phyloP scores from a whole-genome alignment of 345 rosid species.

The Angophora floribunda region DNA sequence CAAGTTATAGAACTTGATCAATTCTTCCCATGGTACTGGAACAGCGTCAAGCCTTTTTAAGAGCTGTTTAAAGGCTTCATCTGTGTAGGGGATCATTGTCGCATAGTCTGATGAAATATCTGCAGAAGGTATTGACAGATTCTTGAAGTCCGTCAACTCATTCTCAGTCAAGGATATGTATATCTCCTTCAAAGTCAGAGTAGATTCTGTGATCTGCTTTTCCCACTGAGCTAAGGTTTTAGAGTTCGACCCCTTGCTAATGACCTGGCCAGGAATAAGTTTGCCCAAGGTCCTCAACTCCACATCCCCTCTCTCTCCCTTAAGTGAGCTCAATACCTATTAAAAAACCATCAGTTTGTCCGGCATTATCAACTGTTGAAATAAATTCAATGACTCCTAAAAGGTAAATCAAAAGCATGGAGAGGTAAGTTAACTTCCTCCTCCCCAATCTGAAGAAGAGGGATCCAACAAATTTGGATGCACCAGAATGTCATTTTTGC shows the following conservation, averaged over 20 bases:
- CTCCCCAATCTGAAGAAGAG: rapidly evolving
- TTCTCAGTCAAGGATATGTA: neutral
- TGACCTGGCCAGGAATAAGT: neutral
- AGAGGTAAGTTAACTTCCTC: neutral
- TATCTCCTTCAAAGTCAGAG: neutral
- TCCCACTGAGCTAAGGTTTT: rapidly evolving
- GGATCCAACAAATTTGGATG: neutral
- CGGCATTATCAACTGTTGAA: neutral
- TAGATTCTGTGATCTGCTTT: neutral
- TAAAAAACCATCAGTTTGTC: neutral
- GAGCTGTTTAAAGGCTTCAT: rapidly evolving
- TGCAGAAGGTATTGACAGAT: neutral
- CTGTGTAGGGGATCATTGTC: rapidly evolving
- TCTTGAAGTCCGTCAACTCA: neutral
- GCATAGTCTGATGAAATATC: neutral
- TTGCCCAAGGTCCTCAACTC: neutral
- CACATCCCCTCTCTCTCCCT: neutral
- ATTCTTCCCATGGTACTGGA: rapidly evolving
- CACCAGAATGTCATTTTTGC: too few relatives aligned
- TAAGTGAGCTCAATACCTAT: neutral
- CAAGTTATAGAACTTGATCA: neutral
- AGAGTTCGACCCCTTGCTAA: neutral
- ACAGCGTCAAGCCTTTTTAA: neutral
- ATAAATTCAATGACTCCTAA: too few relatives aligned
- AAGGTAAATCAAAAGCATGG: neutral